Evolutionary conservation across 78 protist genomes (phyloP).

Genomic region (Guillardia theta): DNA sequence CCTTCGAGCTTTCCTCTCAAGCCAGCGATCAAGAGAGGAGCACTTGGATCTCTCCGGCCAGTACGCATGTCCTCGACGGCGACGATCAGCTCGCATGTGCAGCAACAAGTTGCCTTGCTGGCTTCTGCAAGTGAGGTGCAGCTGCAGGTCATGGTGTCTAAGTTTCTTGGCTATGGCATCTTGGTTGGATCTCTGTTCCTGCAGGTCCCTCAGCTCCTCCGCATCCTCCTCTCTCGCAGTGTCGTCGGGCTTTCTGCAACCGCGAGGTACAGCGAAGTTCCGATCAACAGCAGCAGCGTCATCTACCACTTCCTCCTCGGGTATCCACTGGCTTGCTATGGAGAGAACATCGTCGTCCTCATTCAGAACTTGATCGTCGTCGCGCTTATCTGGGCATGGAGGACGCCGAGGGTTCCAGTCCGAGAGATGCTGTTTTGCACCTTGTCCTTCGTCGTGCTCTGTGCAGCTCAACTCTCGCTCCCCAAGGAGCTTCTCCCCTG

Average conservation of each 20-base stretch:
- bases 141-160: not conserved
- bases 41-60: no score
- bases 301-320: not conserved
- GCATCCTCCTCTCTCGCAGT: not conserved
- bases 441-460: not conserved
- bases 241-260: not conserved
- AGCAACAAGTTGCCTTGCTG: no score
- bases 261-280: not conserved
- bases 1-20: no score
- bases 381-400: not conserved
- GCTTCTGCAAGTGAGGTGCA: no score
- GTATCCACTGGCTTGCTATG: not conserved
- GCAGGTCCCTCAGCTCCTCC: not conserved
- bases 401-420: not conserved
- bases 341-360: not conserved
- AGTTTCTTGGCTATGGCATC: not conserved
- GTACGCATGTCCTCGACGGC: no score
- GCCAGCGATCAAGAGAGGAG: no score
- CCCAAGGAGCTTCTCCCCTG: not conserved
- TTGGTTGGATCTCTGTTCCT: not conserved
- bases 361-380: not conserved
- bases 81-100: no score
- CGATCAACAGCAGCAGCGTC: not conserved
- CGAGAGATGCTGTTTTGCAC: not conserved
- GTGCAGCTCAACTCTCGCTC: not conserved